Evolutionary conservation across 2,329 filamentous ascomycete genomes (phyloP), one percentile per base, ranked within the genome.

Genomic region (Fusarium stilboides): DNA sequence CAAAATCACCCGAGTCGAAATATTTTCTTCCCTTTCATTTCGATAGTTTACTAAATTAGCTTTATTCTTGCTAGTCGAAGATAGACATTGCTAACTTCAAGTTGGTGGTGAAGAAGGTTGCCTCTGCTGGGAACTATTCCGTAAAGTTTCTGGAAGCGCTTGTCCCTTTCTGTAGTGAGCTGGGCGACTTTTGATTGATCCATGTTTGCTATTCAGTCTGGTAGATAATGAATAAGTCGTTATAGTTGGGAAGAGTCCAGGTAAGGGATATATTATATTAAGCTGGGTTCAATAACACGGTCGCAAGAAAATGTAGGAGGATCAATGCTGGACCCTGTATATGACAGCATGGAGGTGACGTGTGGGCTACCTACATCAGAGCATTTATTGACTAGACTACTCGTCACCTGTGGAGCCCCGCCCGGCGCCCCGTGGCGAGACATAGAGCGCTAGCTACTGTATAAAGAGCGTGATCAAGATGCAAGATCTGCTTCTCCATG

Each of bases 1-100:
- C 68, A 49, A 72, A 71, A 44, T 72, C 68, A 15, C 69, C 68
- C 12, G 68, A 72, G 26, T 72, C 68, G 14, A 72, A 72, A 26
- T 67, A 72, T 15, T 66, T 64, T 28, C 68, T 67, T 47, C 47
- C 52, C 68, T 71, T 15, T 0, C 1, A 28, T 33, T 71, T 15
- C 0, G 1, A 33, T 33, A 6, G 5, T 28, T 8, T 24, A 2
- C 17, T 17, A 13, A 53, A 34, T 68, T 14, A 61, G 47, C n/a
- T 50, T 49, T 15, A 20, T 43, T 56, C 6, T 19, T 34, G 14
- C 13, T 17, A 19, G 10, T 9, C 9, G 6, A 4, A 5, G 13
- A 28, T 17, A 2, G 4, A 9, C 40, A 6, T 7, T 42, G 24
- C 49, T 17, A 26, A 69, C 65, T 39, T 72, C 65, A 43, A 71